A percentile compares a stretch with the other conserved stretches of the same genome.
phyloP scores from a whole-genome alignment of 2,329 filamentous ascomycete species.

The Pestalotiopsis sp. region DNA sequence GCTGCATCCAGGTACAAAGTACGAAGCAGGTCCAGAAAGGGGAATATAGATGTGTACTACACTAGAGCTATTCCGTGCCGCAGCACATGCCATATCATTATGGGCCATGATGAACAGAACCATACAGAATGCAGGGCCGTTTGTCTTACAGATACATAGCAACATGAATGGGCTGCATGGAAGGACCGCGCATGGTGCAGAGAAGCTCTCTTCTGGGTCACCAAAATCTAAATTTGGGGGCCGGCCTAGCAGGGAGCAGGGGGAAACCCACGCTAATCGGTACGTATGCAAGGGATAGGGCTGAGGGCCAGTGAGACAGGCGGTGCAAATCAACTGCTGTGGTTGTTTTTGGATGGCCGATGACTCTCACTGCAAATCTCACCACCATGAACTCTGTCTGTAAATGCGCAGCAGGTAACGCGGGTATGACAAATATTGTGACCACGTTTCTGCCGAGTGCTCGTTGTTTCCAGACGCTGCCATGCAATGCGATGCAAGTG shows the following conservation, averaged over 20 bases:
- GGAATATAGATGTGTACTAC: not conserved
- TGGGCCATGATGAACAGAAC: not conserved
- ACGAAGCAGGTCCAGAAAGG: not conserved
- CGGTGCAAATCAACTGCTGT: not conserved
- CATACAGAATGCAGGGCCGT: no score
- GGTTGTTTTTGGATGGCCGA: not conserved
- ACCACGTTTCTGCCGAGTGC: not conserved
- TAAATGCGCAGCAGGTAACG: not conserved
- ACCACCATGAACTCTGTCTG: not conserved
- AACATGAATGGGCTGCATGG: not conserved
- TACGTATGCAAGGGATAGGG: not conserved
- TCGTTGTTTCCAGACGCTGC: not conserved
- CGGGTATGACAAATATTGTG: not conserved
- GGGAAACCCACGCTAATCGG: no score
- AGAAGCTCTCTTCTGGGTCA: not conserved
- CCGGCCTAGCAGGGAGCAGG: not conserved
- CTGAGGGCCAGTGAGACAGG: conserved; percentile 9
- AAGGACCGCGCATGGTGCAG: conserved; percentile 1
- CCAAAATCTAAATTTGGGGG: conserved; percentile 14
- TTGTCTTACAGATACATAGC: not conserved
- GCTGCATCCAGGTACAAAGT: not conserved
- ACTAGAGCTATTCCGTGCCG: not conserved
- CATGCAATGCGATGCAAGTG: not conserved
- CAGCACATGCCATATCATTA: not conserved
- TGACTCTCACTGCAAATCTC: not conserved